These are phyloP conservation scores for Chrysosporium queenslandicum DNA, from an alignment of 2,329 filamentous ascomycete genomes.

Conservation along the genomic window DNA sequence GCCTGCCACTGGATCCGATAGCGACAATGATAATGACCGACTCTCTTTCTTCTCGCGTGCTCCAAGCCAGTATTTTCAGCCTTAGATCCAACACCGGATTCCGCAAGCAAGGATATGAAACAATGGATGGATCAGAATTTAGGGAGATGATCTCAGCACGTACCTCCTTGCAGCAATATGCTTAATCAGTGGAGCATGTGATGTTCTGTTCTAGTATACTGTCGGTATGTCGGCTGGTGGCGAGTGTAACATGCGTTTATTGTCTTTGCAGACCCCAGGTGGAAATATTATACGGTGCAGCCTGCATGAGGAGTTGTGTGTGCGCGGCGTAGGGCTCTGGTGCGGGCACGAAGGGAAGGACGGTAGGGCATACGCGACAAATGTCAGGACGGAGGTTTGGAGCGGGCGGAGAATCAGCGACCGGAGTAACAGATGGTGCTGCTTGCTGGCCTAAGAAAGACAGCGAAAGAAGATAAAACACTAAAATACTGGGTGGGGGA, in stretches of 20 bases:
- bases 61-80: not conserved
- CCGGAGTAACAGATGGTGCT: no score
- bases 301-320: slow-evolving; percentile 1
- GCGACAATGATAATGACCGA: not conserved
- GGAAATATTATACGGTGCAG: not conserved
- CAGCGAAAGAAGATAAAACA: not conserved
- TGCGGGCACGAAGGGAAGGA: not conserved
- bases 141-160: slow-evolving; percentile 2
- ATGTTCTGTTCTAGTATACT: not conserved
- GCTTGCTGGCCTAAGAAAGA: no score
- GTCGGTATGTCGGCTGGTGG: not conserved
- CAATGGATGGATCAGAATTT: slow-evolving; percentile 1
- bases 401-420: not conserved
- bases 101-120: slow-evolving; percentile 3
- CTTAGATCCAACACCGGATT: not conserved
- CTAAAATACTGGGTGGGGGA: not conserved
- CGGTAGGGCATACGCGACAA: not conserved
- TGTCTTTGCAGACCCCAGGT: not conserved
- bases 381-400: not conserved
- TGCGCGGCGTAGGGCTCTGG: not conserved
- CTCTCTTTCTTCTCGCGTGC: not conserved
- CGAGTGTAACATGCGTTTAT: slow-evolving; percentile 2
- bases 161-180: slow-evolving; percentile 5
- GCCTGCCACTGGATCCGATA: not conserved
- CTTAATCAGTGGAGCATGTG: not conserved